Conservation (phyloP, 2,329 filamentous ascomycete species). For the Claviceps sp. region DNA sequence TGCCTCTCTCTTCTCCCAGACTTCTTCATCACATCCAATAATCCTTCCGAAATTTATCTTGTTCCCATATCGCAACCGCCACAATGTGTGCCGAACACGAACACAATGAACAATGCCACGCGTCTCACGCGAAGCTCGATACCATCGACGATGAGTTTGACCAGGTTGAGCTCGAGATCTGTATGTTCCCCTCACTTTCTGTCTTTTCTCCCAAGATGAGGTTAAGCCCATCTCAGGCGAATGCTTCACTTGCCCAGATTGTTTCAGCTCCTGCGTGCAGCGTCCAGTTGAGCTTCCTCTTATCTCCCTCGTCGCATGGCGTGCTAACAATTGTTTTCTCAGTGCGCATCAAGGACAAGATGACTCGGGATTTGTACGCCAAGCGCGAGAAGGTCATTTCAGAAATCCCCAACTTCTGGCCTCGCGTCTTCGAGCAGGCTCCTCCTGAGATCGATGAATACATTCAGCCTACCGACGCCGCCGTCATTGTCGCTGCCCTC, state of each 20-base stretch:
- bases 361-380: constrained; percentile 58
- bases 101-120: constrained; percentile 24
- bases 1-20: neutral
- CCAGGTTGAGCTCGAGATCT: constrained; percentile 66
- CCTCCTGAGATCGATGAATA: constrained; percentile 78
- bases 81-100: constrained; percentile 23
- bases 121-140: constrained; percentile 64
- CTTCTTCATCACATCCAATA: neutral
- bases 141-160: constrained; percentile 75
- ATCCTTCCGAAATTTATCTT: constrained; percentile 5
- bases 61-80: constrained; percentile 7
- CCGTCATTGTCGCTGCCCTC: constrained; percentile 56
- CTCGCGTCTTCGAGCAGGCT: constrained; percentile 79
- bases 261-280: neutral
- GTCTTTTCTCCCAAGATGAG: neutral
- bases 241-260: neutral
- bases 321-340: constrained; percentile 2
- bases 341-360: constrained; percentile 62
- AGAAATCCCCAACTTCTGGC: constrained; percentile 82
- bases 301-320: too few species aligned
- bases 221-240: neutral
- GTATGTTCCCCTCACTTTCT: constrained; percentile 37
- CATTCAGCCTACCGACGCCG: constrained; percentile 69
- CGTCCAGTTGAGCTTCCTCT: too few species aligned
- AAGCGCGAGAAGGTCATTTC: constrained; percentile 59